Evolutionary conservation across 495 filamentous ascomycete genomes (phyloP), one percentile per base, ranked within the genome.

Genomic region (Bacidia rubella): DNA sequence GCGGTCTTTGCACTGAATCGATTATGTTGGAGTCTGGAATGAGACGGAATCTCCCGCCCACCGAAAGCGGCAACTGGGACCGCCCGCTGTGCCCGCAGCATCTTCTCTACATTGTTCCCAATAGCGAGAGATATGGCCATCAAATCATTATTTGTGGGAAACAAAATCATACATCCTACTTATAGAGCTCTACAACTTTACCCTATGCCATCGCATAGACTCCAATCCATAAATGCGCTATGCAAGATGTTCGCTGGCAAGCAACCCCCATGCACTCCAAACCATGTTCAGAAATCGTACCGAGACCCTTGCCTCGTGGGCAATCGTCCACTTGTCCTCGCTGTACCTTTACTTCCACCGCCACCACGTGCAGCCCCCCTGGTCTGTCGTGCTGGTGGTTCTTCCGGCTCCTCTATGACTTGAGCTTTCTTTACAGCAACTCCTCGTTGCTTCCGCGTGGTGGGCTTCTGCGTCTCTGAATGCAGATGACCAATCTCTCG

Each of bases 401-500:
- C 47, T 20, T 49, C 47, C 47, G 19, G 20, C 48, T 68, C 65
- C 40, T 64, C 65, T 32, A 64, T 62, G 25, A 65, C 69, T 44
- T 76, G 64, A 27, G 62, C 62, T 44, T 63, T 58, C 63, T 80
- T 76, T 67, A 80, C 82, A 35, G 71, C 66, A 26, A 57, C 40
- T 20, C 56, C 56, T 46, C 73, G 69, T 62, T 81, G 50, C 44
- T 54, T 57, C 41, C 49, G 57, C 23, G 43, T 79, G 41, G 75
- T 69, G 19, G 83, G 79, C 21, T 82, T 75, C 39, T 83, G 83
- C 48, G 83, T 78, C 54, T 90, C 78, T 40, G 82, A 82, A 62
- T 98, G 92, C 21, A 86, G 72, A 63, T 95, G 86, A 1, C 89
- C 89, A 41, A 84, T 64, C 26, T 95, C 81, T 1, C 80, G 75